Evolutionary conservation across 805 yeast species (phyloP).

Genomic region (Candida ponderosae): DNA sequence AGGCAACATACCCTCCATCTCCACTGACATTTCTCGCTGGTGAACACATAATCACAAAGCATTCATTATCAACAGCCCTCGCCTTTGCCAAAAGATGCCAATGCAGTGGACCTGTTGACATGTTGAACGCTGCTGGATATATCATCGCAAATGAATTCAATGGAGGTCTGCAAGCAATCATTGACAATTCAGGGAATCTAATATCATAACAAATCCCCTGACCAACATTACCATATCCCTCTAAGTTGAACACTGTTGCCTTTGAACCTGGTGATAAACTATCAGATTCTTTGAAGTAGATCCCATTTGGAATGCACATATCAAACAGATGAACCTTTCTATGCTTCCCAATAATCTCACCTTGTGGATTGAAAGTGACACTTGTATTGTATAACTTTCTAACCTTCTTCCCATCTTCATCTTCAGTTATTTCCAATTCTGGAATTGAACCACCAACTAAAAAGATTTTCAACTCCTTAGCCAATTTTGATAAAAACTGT

Average conservation of each 20-base stretch:
- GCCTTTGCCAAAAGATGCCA: constrained; percentile 73
- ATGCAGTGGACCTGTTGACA: constrained; percentile 77
- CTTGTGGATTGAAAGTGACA: constrained; percentile 61
- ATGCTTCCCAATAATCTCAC: constrained; percentile 75
- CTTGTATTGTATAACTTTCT: constrained; percentile 63
- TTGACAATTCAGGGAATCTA: constrained; percentile 73
- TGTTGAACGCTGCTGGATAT: constrained; percentile 80
- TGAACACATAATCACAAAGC: constrained; percentile 74
- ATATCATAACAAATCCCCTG: constrained; percentile 79
- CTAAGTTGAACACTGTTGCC: constrained; percentile 64
- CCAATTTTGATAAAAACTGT: constrained; percentile 50
- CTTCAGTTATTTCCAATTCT: constrained; percentile 57
- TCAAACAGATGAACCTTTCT: constrained; percentile 85
- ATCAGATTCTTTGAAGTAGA: constrained; percentile 76
- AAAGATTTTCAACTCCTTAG: constrained; percentile 53
- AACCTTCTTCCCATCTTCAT: too few species aligned
- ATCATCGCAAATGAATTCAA: constrained; percentile 64
- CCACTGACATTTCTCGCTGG: constrained; percentile 83
- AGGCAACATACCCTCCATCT: constrained; percentile 51
- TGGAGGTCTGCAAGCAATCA: constrained; percentile 36
- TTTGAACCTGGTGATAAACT: constrained; percentile 69
- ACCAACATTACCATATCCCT: constrained; percentile 65
- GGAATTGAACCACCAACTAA: constrained; percentile 93
- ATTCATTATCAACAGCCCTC: constrained; percentile 69
- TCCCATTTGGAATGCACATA: constrained; percentile 85